Base-by-base conservation (phyloP, 2,329 filamentous ascomycete genomes). In the Coleophoma crateriformis region DNA sequence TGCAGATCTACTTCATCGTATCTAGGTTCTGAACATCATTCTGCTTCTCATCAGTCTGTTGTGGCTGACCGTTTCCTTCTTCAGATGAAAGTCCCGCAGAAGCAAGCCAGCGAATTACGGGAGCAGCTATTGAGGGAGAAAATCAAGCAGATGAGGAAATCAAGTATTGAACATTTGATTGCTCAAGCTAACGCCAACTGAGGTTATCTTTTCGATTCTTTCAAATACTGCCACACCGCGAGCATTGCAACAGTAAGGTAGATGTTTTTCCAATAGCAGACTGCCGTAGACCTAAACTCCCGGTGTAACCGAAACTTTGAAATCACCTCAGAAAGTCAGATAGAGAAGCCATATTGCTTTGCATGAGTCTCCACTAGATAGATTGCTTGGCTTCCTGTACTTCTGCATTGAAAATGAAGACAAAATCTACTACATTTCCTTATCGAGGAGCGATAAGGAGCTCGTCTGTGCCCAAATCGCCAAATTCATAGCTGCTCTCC, bases 81-180 rank as follows among this genome's bases (percentile, higher is more conserved):
- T 51, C 59, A 64, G 62, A 63, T 53, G 50, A 65, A 69, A 61
- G 67, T 66, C 47, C 64, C 66, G 44, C 68, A 71, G 53, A 69
- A 68, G 54, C 61, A 67, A 56, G 69, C 72, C 51, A 76, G 68
- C 55, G 68, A 75, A 58, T 64, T 72, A 51, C 69, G 71, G 53
- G 75, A 79, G 62, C 73, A 68, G 59, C 68, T 78, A 59, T 64
- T 78, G n/a, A 72, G 70, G 63, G 74, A 78, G 56, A 72, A 69
- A 63, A 76, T 79, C 56, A 76, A 75, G 67, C 73, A 77, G 71
- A 77, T 76, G 74, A 76, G 74, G 71, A 72, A 68, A 66, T 74
- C 71, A 60, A 74, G 68, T 64, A 69, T 56, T 49, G 56, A 59
- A 34, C 55, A 54, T 58, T 62, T 63, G 61, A 67, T 66, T 54